Evolutionary conservation across 352 stramenopile genomes (phyloP).

Genomic region (Aphanomyces cochlioides): DNA sequence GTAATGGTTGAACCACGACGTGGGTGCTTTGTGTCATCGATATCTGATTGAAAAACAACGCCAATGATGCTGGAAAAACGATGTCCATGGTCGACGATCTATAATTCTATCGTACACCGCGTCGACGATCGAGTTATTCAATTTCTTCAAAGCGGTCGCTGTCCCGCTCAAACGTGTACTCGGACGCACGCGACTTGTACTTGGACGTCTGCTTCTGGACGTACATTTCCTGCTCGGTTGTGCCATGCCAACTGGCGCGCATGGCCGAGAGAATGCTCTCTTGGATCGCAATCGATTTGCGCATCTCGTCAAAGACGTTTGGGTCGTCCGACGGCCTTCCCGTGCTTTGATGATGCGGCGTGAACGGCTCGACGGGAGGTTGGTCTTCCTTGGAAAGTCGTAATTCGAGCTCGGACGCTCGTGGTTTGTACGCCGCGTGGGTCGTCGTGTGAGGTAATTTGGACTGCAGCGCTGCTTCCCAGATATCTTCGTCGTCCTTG

Average conservation of each 20-base stretch:
- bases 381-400: slow-evolving; percentile 25
- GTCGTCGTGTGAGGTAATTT: not conserved
- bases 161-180: slow-evolving; percentile 24
- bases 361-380: slow-evolving; percentile 4
- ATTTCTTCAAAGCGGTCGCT: slow-evolving; percentile 26
- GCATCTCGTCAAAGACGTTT: slow-evolving; percentile 30
- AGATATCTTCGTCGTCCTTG: slow-evolving; percentile 5
- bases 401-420: not conserved
- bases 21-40: too few species aligned
- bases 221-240: slow-evolving; percentile 16
- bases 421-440: not conserved
- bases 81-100: too few species aligned
- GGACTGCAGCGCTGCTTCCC: slow-evolving; percentile 13
- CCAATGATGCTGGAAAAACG: too few species aligned
- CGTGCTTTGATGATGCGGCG: not conserved
- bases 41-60: too few species aligned
- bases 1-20: too few species aligned
- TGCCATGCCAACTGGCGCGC: slow-evolving; percentile 26
- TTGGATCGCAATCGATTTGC: slow-evolving; percentile 31
- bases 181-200: not conserved
- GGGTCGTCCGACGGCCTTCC: not conserved
- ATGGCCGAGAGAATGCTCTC: slow-evolving; percentile 28
- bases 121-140: not conserved
- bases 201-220: slow-evolving; percentile 10
- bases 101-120: too few species aligned